Base-by-base conservation (phyloP, 164 flowering plant species). In the Aristolochia contorta region DNA sequence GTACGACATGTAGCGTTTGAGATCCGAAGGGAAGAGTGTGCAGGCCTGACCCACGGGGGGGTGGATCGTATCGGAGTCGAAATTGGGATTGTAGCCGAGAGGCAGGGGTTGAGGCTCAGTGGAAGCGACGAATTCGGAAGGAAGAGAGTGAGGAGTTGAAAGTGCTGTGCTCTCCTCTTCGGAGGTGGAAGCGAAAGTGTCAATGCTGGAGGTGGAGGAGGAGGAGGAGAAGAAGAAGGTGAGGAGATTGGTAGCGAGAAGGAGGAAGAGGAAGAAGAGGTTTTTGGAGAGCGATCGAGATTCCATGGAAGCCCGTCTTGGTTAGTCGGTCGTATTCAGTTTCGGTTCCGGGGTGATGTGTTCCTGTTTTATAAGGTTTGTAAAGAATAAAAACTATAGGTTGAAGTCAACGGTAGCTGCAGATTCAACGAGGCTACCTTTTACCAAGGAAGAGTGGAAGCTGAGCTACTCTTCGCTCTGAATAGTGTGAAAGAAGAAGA, bases 31-130 rank as follows among this genome's bases (percentile, higher is more conserved):
- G 59, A 74, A 76, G 20, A 25, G 66, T 5, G 72, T 68, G 72
- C 91, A 84, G 0, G 77, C 65, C 19, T 57, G 58, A 41, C 90
- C 90, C 0, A 74, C 82, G 0, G 90, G 76, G 4, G 87, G 70
- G 70, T 65, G 25, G 30, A 83, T 61, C 46, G 65, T 58, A 61
- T 76, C 76, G 15, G 83, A 76, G 18, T 71, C 79, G 16, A 74
- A 74, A 58, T 80, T 80, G 18, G 60, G 0, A 69, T 65, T 82
- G 72, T 56, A 65, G 12, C 87, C 87, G 20, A 79, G 47, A 4
- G 87, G 84, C 41, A 83, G 83, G 1, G 19, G 18, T 12, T 78
- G 74, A 47, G 72, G 74, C 0, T 80, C 74, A 57, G 75, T 74
- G 69, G 69, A 63, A 55, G 76, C 67, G 0, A 70, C 37, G 57